Conservation (phyloP, 805 yeast genomes). For the Spencermartinsiella europaea region DNA sequence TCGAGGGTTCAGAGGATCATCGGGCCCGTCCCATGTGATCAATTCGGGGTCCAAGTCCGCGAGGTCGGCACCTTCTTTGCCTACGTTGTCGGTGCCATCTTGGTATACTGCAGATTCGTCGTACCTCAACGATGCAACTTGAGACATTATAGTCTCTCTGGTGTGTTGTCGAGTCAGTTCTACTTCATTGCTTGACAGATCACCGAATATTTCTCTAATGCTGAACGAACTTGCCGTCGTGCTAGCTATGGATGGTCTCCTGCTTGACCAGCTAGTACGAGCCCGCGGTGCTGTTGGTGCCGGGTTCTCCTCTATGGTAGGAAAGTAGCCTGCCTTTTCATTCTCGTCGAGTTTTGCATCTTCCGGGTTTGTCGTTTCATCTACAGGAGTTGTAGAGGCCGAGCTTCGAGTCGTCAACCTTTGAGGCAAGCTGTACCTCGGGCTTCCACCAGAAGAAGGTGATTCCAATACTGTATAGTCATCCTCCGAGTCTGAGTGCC, state of each 20-base stretch:
- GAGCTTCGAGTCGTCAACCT: slow-evolving; percentile 4
- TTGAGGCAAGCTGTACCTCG: background rate
- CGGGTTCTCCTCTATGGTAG: slow-evolving; percentile 1
- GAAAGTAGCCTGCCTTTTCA: background rate
- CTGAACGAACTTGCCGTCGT: slow-evolving; percentile 19
- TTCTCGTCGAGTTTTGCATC: slow-evolving; percentile 4
- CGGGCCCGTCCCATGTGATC: slow-evolving; percentile 60
- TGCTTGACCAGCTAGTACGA: background rate
- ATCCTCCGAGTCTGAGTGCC: slow-evolving; percentile 6
- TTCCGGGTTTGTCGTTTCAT: background rate
- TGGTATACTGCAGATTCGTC: slow-evolving; percentile 12
- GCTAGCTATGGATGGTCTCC: background rate
- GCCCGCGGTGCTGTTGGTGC: background rate
- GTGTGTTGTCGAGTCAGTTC: slow-evolving; percentile 41
- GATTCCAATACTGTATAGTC: background rate
- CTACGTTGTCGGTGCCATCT: slow-evolving; percentile 24
- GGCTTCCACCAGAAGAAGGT: slow-evolving; percentile 1
- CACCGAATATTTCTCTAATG: slow-evolving; percentile 38
- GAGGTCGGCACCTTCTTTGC: slow-evolving; percentile 48
- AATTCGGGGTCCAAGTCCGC: slow-evolving; percentile 55
- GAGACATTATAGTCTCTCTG: slow-evolving; percentile 36
- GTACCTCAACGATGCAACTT: slow-evolving; percentile 30
- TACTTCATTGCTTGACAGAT: slow-evolving; percentile 34
- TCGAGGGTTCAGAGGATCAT: slow-evolving; percentile 59
- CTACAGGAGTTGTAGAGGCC: slow-evolving; percentile 2